Conservation (phyloP, 2,329 filamentous ascomycete genomes). For the Hymenoscyphus salicellus region DNA sequence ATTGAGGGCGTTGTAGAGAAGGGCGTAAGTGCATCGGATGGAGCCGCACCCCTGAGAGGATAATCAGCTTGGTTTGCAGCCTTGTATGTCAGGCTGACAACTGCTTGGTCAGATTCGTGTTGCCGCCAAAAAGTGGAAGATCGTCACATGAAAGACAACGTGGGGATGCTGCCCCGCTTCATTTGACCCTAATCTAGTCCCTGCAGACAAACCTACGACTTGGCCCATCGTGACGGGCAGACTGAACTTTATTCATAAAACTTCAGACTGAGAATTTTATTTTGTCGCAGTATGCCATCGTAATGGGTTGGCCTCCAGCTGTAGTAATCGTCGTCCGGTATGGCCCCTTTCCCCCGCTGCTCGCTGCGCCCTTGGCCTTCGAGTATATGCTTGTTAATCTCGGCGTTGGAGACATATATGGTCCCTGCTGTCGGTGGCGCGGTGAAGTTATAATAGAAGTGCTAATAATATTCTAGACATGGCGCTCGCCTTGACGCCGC, state of each 20-base stretch:
- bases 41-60: not conserved
- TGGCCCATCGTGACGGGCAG: not conserved
- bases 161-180: slow-evolving; percentile 1
- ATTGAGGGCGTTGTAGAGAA: not conserved
- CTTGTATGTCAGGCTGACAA: not conserved
- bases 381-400: not conserved
- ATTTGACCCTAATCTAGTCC: not conserved
- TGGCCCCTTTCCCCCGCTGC: not conserved
- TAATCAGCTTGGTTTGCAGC: not conserved
- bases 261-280: not conserved
- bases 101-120: not conserved
- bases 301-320: slow-evolving; percentile 48
- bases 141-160: slow-evolving; percentile 8
- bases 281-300: slow-evolving; percentile 10
- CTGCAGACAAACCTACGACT: not conserved
- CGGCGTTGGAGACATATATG: not conserved
- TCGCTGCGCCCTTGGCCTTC: not conserved
- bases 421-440: not conserved
- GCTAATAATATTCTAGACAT: slow-evolving; percentile 54
- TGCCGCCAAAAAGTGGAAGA: not conserved
- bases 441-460: not conserved
- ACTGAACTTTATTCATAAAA: not conserved
- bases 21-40: not conserved
- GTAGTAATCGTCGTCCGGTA: slow-evolving; percentile 52
- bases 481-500: slow-evolving; percentile 91